phyloP scores from a whole-genome alignment of 1,284 basidiomycete genomes.

The Cryptococcus jaspeensis region DNA sequence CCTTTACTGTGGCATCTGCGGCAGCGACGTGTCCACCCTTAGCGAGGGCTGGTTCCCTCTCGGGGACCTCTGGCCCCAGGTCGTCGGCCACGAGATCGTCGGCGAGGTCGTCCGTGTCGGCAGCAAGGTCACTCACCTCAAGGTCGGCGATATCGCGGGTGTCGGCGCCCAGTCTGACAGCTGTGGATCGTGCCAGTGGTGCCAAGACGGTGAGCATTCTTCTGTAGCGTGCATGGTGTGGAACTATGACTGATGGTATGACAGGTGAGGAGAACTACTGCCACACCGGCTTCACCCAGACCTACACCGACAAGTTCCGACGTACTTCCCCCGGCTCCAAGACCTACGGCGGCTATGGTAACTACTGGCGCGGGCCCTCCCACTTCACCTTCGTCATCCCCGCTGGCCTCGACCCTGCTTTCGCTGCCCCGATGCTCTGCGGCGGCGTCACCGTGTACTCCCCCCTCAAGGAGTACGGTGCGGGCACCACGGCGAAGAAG shows the following conservation, averaged over 20 bases:
- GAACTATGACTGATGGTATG: constrained; percentile 27
- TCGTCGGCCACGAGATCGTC: constrained; percentile 56
- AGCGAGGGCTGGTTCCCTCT: constrained; percentile 23
- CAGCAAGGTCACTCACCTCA: constrained; percentile 52
- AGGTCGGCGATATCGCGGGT: constrained; percentile 54
- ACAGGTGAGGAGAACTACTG: constrained; percentile 50
- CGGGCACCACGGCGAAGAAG: constrained; percentile 58
- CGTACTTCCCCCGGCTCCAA: constrained; percentile 33
- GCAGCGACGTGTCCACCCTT: constrained; percentile 25
- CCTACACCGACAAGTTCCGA: constrained; percentile 34
- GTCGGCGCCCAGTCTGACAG: constrained; percentile 56
- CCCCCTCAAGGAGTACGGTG: constrained; percentile 61
- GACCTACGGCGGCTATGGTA: constrained; percentile 53
- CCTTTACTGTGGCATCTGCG: constrained; percentile 42
- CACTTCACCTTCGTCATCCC: constrained; percentile 68
- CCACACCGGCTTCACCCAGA: constrained; percentile 36
- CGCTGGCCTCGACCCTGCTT: constrained; percentile 57
- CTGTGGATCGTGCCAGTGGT: constrained; percentile 51
- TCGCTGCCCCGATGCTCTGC: constrained; percentile 58
- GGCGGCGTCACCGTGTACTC: constrained; percentile 65
- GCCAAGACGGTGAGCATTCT: constrained; percentile 48
- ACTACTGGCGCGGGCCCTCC: constrained; percentile 57
- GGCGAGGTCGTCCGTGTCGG: constrained; percentile 51
- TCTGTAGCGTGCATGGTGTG: too few species aligned
- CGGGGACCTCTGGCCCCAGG: constrained; percentile 20